Evolutionary conservation across 2,329 filamentous ascomycete species (phyloP), one percentile per base, ranked within the genome.

Genomic region (Epichloe uncinata): DNA sequence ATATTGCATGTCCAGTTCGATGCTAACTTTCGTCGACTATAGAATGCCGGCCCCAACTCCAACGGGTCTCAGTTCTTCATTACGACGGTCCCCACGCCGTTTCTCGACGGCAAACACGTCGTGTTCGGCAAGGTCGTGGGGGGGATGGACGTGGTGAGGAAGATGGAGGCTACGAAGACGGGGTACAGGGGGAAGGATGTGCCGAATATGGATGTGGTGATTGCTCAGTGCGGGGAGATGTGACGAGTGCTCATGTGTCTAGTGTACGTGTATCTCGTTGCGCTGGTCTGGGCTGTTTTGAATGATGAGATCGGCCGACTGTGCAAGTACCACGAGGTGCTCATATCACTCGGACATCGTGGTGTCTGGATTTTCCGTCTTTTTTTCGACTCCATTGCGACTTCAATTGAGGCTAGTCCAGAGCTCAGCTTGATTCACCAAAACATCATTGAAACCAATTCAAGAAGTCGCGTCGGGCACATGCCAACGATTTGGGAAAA

Each of bases 61-160:
- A 97, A 97, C 66, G 93, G 93, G 37, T 89, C 82, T 52, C 93
- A 97, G 63, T 98, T 98, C 74, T 98, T 98, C 75, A 91, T 97
- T 71, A 96, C 90, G 2, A 93, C 87, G 0, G 85, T 85, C 2
- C 75, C 85, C 5, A 93, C 91, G 0, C 87, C 88, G 2, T 94
- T 94, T 63, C 72, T 98, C 26, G 85, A 97, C 68, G 79, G 78
- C 62, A 97, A 97, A 70, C 93, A 98, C 66, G 89, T 95, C 50
- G 90, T 97, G 16, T 97, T 97, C 60, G 93, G 93, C 47, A 84
- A 86, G 64, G 91, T 97, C 2, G 74, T 88, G 42, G 86, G 91
- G 42, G 86, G 91, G 37, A 84, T 96, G 78, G 88, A 96, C 52
- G 81, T 96, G 5, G 86, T 97, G 42, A 78, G 75, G 57, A 97